Conservation (phyloP, 2,329 filamentous ascomycete genomes). For the Colletotrichum melonis region DNA sequence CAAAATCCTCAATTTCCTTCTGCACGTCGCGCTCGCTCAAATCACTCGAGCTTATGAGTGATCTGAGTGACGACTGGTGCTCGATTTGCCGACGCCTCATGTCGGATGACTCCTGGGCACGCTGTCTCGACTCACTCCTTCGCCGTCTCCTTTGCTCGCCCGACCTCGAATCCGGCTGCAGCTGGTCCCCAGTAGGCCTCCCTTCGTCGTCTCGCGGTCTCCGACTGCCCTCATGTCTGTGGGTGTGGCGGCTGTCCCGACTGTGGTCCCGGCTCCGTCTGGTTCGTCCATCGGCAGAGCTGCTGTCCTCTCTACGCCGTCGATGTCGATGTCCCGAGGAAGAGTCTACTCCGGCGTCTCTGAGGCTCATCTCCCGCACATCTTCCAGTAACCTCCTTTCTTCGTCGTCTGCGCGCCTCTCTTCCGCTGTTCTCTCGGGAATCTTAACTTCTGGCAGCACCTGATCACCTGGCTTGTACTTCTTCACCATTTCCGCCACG, state of each 20-base stretch:
- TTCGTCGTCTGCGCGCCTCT: slow-evolving; percentile 69
- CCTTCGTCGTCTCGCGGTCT: slow-evolving; percentile 43
- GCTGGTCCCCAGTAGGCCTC: slow-evolving; percentile 49
- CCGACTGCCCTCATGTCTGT: slow-evolving; percentile 45
- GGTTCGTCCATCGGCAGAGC: slow-evolving; percentile 29
- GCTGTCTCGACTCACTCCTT: slow-evolving; percentile 59
- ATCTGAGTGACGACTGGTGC: slow-evolving; percentile 90
- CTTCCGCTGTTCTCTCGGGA: slow-evolving; percentile 62
- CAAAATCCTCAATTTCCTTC: slow-evolving; percentile 89
- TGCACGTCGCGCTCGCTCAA: slow-evolving; percentile 83
- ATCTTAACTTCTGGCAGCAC: slow-evolving; percentile 74
- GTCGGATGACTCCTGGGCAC: slow-evolving; percentile 48
- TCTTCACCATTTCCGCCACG: slow-evolving; percentile 78
- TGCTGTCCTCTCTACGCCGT: slow-evolving; percentile 37
- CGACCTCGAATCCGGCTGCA: slow-evolving; percentile 50
- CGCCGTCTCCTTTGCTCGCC: slow-evolving; percentile 49
- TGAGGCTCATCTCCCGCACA: slow-evolving; percentile 79
- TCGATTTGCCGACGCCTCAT: slow-evolving; percentile 73
- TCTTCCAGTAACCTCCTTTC: slow-evolving; percentile 78
- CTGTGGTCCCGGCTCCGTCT: slow-evolving; percentile 36
- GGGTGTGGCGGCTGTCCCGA: slow-evolving; percentile 37
- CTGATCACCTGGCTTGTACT: slow-evolving; percentile 85
- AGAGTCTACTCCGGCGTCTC: slow-evolving; percentile 68
- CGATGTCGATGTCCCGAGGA: slow-evolving; percentile 42
- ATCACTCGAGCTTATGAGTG: slow-evolving; percentile 83